phyloP scores from a whole-genome alignment of 345 rosid genomes.

The Syzygium jambos region DNA sequence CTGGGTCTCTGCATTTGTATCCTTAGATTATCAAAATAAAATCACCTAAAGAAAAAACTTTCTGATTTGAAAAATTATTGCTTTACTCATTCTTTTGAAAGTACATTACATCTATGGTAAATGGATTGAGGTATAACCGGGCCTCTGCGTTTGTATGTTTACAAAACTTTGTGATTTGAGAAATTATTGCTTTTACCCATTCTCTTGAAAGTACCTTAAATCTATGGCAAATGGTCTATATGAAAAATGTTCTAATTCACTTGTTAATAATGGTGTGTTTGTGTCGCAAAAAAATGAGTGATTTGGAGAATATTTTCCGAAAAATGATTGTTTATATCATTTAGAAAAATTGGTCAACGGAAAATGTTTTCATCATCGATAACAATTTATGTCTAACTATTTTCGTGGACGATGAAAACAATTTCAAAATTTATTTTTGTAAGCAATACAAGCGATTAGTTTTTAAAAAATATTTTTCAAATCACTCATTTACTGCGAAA shows the following conservation, averaged over 20 bases:
- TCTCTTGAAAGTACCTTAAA: background rate
- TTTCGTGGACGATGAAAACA: too few species aligned
- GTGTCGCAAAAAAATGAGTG: too few species aligned
- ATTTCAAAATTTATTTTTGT: too few species aligned
- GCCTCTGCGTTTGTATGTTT: too few species aligned
- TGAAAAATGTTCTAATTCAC: background rate
- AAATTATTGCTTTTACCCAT: background rate
- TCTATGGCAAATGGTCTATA: background rate
- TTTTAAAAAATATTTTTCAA: too few species aligned
- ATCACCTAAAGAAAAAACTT: background rate
- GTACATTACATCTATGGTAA: background rate
- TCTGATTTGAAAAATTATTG: background rate
- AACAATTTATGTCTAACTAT: too few species aligned
- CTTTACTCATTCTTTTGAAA: background rate
- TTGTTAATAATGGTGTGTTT: background rate
- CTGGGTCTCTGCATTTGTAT: fast-evolving
- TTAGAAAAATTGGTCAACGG: too few species aligned
- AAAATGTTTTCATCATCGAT: too few species aligned
- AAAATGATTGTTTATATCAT: too few species aligned
- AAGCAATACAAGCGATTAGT: too few species aligned
- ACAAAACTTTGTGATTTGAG: background rate
- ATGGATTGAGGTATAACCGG: background rate
- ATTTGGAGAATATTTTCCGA: too few species aligned
- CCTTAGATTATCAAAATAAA: background rate
- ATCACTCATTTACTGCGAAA: too few species aligned